A percentile compares a stretch with the other conserved stretches of the same genome.
Evolutionary conservation across 2,329 filamentous ascomycete genomes (phyloP).

Genomic region (Paraconiothyrium sp.): DNA sequence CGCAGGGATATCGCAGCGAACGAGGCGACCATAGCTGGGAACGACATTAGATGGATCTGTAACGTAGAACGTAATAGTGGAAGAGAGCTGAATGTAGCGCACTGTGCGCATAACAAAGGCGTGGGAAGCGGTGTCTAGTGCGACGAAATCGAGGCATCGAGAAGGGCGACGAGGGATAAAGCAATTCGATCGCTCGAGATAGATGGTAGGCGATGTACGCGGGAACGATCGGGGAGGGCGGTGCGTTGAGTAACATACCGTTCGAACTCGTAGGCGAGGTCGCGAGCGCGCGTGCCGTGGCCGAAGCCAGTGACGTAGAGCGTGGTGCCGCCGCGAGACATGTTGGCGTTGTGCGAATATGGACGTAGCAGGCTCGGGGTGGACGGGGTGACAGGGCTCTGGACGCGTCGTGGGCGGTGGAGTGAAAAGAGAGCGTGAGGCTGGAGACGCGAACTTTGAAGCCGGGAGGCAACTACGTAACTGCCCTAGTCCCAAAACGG

Average conservation of each 20-base stretch:
- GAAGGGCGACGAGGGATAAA: constrained; percentile 25
- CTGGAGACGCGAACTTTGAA: constrained; percentile 11
- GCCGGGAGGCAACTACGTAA: constrained; percentile 3
- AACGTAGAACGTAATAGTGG: constrained; percentile 33
- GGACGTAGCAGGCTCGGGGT: constrained; percentile 9
- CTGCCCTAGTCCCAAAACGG: constrained; percentile 3
- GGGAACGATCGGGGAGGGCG: constrained; percentile 45
- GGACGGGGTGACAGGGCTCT: constrained; percentile 6
- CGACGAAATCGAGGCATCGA: constrained; percentile 24
- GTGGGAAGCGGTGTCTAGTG: constrained; percentile 36
- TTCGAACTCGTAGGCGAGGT: constrained; percentile 99
- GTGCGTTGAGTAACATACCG: constrained; percentile 82
- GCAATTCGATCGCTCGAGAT: constrained; percentile 20
- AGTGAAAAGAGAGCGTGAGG: constrained; percentile 8
- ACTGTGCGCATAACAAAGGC: constrained; percentile 50
- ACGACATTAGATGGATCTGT: constrained; percentile 57
- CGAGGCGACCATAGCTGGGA: constrained; percentile 90
- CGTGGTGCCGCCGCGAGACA: constrained; percentile 93
- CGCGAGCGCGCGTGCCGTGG: constrained; percentile 97
- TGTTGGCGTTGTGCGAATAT: constrained; percentile 51
- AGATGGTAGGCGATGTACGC: constrained; percentile 31
- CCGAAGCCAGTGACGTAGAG: constrained; percentile 99
- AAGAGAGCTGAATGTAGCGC: constrained; percentile 46
- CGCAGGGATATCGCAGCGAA: constrained; percentile 97
- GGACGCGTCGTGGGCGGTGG: constrained; percentile 4